Evolutionary conservation across 1,284 basidiomycete species (phyloP), one percentile per base, ranked within the genome.

Genomic region (Trichosporon asahii): DNA sequence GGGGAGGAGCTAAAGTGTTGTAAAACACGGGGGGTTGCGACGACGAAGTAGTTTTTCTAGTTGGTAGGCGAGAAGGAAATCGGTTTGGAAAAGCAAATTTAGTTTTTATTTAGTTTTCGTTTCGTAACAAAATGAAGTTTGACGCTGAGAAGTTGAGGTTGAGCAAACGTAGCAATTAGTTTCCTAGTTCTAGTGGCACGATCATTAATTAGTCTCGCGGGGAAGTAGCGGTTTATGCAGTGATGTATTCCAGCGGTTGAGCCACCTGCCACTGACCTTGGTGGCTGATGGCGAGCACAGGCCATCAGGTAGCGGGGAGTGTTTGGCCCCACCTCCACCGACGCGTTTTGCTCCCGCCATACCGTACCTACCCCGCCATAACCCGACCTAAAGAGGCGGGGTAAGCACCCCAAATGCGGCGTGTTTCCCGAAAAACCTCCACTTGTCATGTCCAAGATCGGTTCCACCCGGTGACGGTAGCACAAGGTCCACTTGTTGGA

Each of bases 1-100:
- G 57, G 57, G 57, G 57, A 61, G 29, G 57, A 31, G 49, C 25
- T n/a, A n/a, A 25, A 61, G 57, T 61, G 57, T 61, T 61, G 57
- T 61, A 61, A 61, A 61, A 61, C 57, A 31, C 57, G 27, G 57
- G 57, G 29, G 57, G n/a, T n/a, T 9, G 29, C 57, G 57, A 31
- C 57, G 57, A n/a, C 15, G 29, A 61, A 11, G 57, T 31, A 29
- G 55, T 2, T 25, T 2, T 33, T 33, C 9, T 9, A n/a, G 15
- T 21, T 46, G 18, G 44, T 46, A 21, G 31, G 31, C 31, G 37
- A 40, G 37, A 40, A 40, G 15, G 37, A 40, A 40, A 33, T 9
- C 21, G 18, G 44, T 53, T 49, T 53, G 49, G 49, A 53, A 53
- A 53, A 53, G 9, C 49, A 18, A n/a, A n/a, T n/a, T n/a, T n/a